Evolutionary conservation across 2,329 filamentous ascomycete species (phyloP).

Genomic region (Cytospora mali): DNA sequence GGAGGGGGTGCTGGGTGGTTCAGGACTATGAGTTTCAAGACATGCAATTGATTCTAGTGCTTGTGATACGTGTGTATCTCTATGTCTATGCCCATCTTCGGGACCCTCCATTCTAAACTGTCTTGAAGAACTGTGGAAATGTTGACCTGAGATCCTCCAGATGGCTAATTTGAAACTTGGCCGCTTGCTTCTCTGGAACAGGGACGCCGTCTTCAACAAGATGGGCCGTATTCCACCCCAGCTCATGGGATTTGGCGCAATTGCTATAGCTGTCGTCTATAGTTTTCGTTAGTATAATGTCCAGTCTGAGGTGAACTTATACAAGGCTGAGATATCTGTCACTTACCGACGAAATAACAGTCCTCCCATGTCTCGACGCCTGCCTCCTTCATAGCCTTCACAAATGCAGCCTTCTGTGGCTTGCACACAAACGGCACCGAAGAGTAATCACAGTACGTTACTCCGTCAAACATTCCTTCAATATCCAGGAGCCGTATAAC

Average conservation of each 20-base stretch:
- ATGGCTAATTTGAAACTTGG: conserved; percentile 73
- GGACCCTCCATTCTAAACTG: neutral
- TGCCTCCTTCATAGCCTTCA: conserved; percentile 86
- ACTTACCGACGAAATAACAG: conserved; percentile 91
- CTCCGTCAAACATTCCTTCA: conserved; percentile 89
- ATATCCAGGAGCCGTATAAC: conserved; percentile 81
- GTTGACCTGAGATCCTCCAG: conserved; percentile 73
- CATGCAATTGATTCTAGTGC: neutral
- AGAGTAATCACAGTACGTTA: conserved; percentile 92
- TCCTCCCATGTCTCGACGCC: conserved; percentile 67
- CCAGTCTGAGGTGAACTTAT: neutral
- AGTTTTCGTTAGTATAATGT: neutral
- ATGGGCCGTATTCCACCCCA: conserved; percentile 87
- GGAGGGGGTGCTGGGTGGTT: too few species aligned
- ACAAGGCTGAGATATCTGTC: rapidly evolving
- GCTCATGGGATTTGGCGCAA: conserved; percentile 71
- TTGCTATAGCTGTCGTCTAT: conserved; percentile 86
- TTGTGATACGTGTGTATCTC: conserved; percentile 6
- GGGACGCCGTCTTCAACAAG: conserved; percentile 76
- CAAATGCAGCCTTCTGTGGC: conserved; percentile 79
- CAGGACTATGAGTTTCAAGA: neutral
- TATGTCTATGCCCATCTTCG: neutral
- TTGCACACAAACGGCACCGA: conserved; percentile 80
- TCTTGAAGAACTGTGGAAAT: conserved; percentile 87
- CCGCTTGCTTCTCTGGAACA: conserved; percentile 64